Evolutionary conservation across 495 filamentous ascomycete species (phyloP).

Genomic region (Cercophora samala): DNA sequence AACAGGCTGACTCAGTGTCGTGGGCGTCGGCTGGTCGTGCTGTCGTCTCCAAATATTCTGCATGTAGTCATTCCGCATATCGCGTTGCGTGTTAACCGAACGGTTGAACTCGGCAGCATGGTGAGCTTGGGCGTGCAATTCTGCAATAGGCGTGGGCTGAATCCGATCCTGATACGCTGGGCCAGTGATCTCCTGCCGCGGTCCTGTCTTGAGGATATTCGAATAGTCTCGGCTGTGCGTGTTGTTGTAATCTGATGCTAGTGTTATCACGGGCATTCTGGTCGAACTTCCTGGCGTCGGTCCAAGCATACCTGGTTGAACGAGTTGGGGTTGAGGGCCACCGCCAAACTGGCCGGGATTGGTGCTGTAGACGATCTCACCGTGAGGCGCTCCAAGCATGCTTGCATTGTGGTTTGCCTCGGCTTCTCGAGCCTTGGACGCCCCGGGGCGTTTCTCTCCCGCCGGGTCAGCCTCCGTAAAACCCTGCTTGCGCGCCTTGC

Average conservation of each 20-base stretch:
- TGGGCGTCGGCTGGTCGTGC: conserved; percentile 64
- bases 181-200: conserved; percentile 85
- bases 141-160: conserved; percentile 71
- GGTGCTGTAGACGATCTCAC: conserved; percentile 81
- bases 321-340: conserved; percentile 60
- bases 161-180: conserved; percentile 84
- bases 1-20: conserved; percentile 47
- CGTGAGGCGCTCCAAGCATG: conserved; percentile 58
- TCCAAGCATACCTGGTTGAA: conserved; percentile 68
- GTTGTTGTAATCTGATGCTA: conserved; percentile 72
- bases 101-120: conserved; percentile 92
- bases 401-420: conserved; percentile 49
- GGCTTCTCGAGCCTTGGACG: conserved; percentile 80
- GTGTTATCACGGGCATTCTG: conserved; percentile 81
- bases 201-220: conserved; percentile 66
- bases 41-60: conserved; percentile 73
- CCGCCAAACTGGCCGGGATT: conserved; percentile 58
- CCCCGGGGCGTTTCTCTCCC: conserved; percentile 93
- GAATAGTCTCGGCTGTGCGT: conserved; percentile 76
- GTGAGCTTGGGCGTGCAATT: conserved; percentile 82
- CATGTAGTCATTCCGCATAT: conserved; percentile 69
- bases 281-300: conserved; percentile 59
- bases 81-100: conserved; percentile 67
- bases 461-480: conserved; percentile 97
- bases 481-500: conserved; percentile 92